These are phyloP conservation scores for Mimosa pudica DNA, from an alignment of 306 rosid genomes.

Conservation along the genomic window DNA sequence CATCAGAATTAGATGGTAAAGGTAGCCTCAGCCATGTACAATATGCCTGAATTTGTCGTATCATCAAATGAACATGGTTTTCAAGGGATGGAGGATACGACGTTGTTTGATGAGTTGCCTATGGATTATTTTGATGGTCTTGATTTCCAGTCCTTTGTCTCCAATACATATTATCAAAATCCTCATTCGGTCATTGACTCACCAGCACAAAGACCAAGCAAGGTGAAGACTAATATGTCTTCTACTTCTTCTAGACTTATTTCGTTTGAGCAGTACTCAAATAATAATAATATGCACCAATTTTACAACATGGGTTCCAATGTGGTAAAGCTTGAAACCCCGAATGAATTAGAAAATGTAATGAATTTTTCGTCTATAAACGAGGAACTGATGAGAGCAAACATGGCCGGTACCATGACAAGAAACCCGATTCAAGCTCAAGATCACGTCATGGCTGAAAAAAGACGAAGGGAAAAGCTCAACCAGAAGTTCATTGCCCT, in stretches of 20 bases:
- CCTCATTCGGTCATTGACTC: slow-evolving; percentile 3
- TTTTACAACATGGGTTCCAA: slow-evolving; percentile 16
- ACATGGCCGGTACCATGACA: neutral
- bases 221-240: slow-evolving; percentile 31
- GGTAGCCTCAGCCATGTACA: slow-evolving; percentile 32
- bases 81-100: slow-evolving; percentile 43
- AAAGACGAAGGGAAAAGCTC: slow-evolving; percentile 86
- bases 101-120: slow-evolving; percentile 29
- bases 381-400: neutral
- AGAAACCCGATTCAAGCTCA: slow-evolving; percentile 52
- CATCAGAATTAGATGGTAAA: slow-evolving; percentile 27
- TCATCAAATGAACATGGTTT: neutral
- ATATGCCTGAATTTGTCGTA: slow-evolving; percentile 34
- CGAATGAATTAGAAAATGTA: slow-evolving; percentile 35
- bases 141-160: slow-evolving; percentile 31
- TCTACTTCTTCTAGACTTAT: slow-evolving; percentile 56
- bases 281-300: slow-evolving; percentile 40
- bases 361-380: slow-evolving; percentile 29
- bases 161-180: slow-evolving; percentile 34
- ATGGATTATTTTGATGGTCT: slow-evolving; percentile 35
- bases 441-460: slow-evolving; percentile 81
- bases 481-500: slow-evolving; percentile 84
- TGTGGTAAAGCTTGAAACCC: slow-evolving; percentile 44
- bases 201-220: slow-evolving; percentile 26
- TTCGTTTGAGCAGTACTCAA: slow-evolving; percentile 53